phyloP scores from a whole-genome alignment of 345 rosid genomes.

The Capsella bursapastoris region DNA sequence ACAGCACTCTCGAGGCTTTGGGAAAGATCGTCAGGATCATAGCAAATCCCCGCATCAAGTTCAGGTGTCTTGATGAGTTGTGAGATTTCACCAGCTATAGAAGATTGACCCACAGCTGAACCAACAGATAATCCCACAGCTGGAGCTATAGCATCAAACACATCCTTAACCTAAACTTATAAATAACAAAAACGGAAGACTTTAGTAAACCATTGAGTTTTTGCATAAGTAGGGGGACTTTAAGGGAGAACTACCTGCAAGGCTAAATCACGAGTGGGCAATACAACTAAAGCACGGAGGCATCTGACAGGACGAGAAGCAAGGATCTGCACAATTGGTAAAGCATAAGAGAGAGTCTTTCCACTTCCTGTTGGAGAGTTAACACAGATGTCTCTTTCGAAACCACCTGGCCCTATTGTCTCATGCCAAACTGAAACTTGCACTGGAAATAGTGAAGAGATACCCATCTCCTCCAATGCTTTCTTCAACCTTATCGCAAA shows the following conservation, averaged over 20 bases:
- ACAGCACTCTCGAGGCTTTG: slow-evolving; percentile 69
- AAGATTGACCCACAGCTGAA: slow-evolving; percentile 93
- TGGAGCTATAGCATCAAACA: slow-evolving; percentile 89
- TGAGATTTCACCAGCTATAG: slow-evolving; percentile 82
- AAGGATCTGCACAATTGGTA: slow-evolving; percentile 80
- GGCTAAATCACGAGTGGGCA: slow-evolving; percentile 96
- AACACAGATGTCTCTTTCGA: slow-evolving; percentile 81
- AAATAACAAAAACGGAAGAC: slow-evolving; percentile 22
- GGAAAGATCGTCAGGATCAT: slow-evolving; percentile 66
- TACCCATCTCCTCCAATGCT: slow-evolving; percentile 66
- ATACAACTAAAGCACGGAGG: slow-evolving; percentile 86
- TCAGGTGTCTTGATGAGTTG: slow-evolving; percentile 74
- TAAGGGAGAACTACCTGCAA: slow-evolving; percentile 60
- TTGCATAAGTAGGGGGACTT: neutral
- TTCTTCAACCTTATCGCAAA: slow-evolving; percentile 62
- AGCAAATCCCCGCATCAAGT: slow-evolving; percentile 86
- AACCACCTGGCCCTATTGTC: slow-evolving; percentile 86
- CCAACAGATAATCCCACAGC: slow-evolving; percentile 94
- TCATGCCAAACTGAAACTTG: slow-evolving; percentile 96
- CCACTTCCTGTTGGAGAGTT: slow-evolving; percentile 98
- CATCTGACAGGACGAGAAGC: slow-evolving; percentile 71
- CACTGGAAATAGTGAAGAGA: slow-evolving; percentile 75
- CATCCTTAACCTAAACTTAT: slow-evolving; percentile 76
- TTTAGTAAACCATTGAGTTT: slow-evolving; percentile 13
- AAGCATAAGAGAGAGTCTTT: slow-evolving; percentile 88